Conservation (phyloP, 1,139 yeast species). For the Lodderomyces metapsilosis region DNA sequence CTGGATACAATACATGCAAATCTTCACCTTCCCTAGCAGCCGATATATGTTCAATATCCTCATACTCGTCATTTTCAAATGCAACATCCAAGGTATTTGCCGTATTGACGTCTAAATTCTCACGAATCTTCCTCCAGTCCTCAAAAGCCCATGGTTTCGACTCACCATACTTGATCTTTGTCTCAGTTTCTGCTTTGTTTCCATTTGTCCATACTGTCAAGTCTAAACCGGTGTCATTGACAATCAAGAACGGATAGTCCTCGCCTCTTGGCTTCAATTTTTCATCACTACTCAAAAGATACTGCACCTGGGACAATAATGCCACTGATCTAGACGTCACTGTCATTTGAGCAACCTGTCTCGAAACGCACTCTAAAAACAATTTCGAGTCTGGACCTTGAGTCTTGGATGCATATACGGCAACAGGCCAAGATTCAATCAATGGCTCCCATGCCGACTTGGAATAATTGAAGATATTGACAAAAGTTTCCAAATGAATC, state of each 20-base stretch:
- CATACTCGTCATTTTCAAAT: conserved; percentile 54
- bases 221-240: conserved; percentile 83
- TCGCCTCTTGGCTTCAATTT: conserved; percentile 68
- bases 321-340: conserved; percentile 81
- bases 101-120: conserved; percentile 67
- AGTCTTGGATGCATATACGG: conserved; percentile 62
- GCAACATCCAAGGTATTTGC: conserved; percentile 63
- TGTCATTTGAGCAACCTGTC: conserved; percentile 76
- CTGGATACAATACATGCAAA: conserved; percentile 64
- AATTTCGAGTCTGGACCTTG: conserved; percentile 48
- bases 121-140: conserved; percentile 88
- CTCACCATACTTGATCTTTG: conserved; percentile 48
- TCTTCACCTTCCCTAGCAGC: conserved; percentile 86
- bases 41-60: conserved; percentile 54
- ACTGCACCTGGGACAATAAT: conserved; percentile 64
- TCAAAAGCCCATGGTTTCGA: conserved; percentile 86
- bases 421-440: conserved; percentile 83
- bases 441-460: conserved; percentile 97
- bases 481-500: conserved; percentile 62
- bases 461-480: conserved; percentile 86
- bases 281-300: conserved; percentile 54
- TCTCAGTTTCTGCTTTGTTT: conserved; percentile 16
- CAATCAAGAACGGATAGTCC: conserved; percentile 76
- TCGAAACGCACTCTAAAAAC: conserved; percentile 62
- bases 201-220: conserved; percentile 71